A percentile compares a stretch with the other conserved stretches of the same genome.
Conservation (phyloP, 176 grass and related monocot genomes). For the Tillandsia fasciculata region DNA sequence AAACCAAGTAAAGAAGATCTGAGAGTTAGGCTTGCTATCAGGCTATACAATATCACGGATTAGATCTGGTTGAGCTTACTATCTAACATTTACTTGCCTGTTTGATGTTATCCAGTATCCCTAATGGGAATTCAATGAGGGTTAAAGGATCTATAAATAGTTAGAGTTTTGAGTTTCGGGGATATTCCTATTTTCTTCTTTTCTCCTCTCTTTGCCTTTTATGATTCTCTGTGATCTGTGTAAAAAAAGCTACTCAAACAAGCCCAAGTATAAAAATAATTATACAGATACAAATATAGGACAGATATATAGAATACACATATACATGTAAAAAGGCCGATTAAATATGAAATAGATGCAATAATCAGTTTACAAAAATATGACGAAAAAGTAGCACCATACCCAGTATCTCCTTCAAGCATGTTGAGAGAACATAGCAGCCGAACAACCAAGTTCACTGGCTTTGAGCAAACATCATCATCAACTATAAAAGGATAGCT, state of each 20-base stretch:
- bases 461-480: slow-evolving; percentile 14
- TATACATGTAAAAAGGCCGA: neutral
- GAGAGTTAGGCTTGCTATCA: neutral
- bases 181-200: no score
- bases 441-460: slow-evolving; percentile 34
- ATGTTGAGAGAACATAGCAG: slow-evolving; percentile 80
- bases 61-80: no score
- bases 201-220: neutral
- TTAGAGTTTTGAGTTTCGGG: no score
- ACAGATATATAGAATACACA: neutral
- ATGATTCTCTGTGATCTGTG: neutral
- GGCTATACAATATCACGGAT: neutral
- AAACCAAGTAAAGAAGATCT: neutral
- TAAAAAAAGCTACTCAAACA: no score
- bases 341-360: no score
- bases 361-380: neutral
- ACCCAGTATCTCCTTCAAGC: slow-evolving; percentile 99
- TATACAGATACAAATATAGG: neutral
- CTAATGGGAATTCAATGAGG: no score
- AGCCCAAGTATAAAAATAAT: no score
- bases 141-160: no score
- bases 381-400: slow-evolving; percentile 11
- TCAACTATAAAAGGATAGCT: slow-evolving; percentile 23
- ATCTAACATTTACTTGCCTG: no score
- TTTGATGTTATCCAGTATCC: no score